Evolutionary conservation across 306 rosid species (phyloP), one percentile per base, ranked within the genome.

Genomic region (Prunus fruticosa): DNA sequence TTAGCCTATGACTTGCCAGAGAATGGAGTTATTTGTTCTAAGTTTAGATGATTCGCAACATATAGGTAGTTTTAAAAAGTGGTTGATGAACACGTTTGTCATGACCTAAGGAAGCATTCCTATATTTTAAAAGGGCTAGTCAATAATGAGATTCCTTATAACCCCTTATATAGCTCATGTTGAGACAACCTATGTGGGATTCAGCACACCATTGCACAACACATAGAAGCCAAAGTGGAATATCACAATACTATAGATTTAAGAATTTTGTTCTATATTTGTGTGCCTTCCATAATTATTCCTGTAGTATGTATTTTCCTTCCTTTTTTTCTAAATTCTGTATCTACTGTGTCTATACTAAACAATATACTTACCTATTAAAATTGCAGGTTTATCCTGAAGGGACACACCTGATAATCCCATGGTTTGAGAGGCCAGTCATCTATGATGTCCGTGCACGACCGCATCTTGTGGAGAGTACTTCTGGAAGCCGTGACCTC

Each of bases 381-480:
- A 20, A 72, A 54, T n/a, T 86, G 77, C 78, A 94, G 96, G 96
- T 94, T 61, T 94, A 90, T 84, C 93, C 97, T 46, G 97, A 93
- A 93, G 97, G 98, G 64, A 90, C 98, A 1, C 97, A 91, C 66
- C 78, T 93, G 8, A 75, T 88, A 20, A 78, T 91, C 72, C 98
- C 98, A 1, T 93, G 98, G 97, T 87, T 88, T 82, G 98, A 93
- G 86, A 87, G 96, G 78, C 93, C 97, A 0, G 79, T 93, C 51
- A 93, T 91, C 80, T 93, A 89, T 74, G 96, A 91, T 85, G 98
- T 93, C 50, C 96, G 96, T 15, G 91, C 96, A 11, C 86, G 87
- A 53, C 93, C 97, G 32, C 88, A 87, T 78, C 76, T 83, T 6
- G 87, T 90, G 18, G 92, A 88, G 89, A 90, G 92, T 85, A 81